These are phyloP conservation scores for Balakata baccata DNA, from an alignment of 345 rosid species.

Conservation along the genomic window DNA sequence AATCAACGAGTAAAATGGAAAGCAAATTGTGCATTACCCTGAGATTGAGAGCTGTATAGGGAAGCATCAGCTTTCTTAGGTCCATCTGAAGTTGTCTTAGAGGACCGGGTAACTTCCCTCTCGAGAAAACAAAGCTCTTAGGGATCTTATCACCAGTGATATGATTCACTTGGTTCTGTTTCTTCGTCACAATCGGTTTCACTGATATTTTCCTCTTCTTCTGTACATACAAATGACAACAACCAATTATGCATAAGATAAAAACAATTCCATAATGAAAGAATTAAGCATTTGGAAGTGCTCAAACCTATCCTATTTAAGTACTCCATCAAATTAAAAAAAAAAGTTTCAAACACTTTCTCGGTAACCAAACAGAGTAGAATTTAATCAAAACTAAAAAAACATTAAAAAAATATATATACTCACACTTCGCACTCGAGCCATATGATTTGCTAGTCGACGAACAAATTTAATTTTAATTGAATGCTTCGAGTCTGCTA, in stretches of 20 bases:
- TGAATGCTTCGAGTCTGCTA: neutral
- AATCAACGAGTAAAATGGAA: neutral
- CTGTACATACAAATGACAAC: conserved; percentile 32
- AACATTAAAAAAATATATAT: neutral
- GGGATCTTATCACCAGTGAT: conserved; percentile 86
- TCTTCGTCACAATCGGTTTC: conserved; percentile 60
- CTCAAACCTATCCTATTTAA: too few species aligned
- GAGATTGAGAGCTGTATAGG: conserved; percentile 84
- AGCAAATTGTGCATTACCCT: conserved; percentile 41
- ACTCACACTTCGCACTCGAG: conserved; percentile 16
- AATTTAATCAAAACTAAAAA: too few species aligned
- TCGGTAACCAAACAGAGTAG: neutral
- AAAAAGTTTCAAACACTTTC: neutral
- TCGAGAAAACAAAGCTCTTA: conserved; percentile 79
- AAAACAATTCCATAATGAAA: neutral
- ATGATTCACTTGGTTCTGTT: conserved; percentile 57
- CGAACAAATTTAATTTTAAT: neutral
- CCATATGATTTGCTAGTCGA: neutral
- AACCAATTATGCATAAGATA: neutral
- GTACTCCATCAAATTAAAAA: neutral
- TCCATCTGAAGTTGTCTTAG: conserved; percentile 84
- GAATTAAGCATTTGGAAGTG: neutral
- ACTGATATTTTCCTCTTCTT: conserved; percentile 49
- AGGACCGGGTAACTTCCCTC: conserved; percentile 78
- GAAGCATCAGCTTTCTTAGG: conserved; percentile 90